Conservation (phyloP, 495 filamentous ascomycete species). For the Lasiosphaeria hispida region DNA sequence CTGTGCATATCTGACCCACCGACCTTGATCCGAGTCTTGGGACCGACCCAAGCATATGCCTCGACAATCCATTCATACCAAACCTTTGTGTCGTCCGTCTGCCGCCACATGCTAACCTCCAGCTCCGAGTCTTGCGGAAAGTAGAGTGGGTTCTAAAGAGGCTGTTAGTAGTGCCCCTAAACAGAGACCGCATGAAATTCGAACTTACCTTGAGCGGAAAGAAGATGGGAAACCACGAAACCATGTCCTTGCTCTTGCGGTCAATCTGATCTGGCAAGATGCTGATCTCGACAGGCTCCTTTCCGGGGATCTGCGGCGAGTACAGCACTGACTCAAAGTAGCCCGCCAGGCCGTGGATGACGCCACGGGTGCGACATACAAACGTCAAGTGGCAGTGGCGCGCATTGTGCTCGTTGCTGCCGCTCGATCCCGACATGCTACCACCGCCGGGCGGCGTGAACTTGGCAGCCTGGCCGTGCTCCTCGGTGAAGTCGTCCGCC, state of each 20-base stretch:
- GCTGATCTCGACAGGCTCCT: constrained; percentile 72
- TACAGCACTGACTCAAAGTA: constrained; percentile 97
- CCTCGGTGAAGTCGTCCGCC: constrained; percentile 50
- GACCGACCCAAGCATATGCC: constrained; percentile 63
- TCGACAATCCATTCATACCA: constrained; percentile 99
- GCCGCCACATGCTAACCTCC: constrained; percentile 88
- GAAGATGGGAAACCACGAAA: constrained; percentile 98
- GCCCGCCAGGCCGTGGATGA: constrained; percentile 86
- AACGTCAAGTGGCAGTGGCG: constrained; percentile 73
- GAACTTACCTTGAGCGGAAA: constrained; percentile 86
- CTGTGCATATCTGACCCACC: constrained; percentile 82
- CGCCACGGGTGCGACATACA: constrained; percentile 67
- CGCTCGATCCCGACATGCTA: constrained; percentile 55
- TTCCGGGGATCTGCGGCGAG: constrained; percentile 25
- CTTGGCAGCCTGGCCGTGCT: constrained; percentile 48
- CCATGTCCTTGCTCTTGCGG: constrained; percentile 88
- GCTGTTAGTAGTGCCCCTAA: constrained; percentile 14
- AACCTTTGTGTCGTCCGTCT: constrained; percentile 91
- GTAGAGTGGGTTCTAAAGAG: constrained; percentile 73
- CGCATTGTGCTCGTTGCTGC: constrained; percentile 84
- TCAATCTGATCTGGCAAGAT: constrained; percentile 92
- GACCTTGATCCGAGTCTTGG: constrained; percentile 65
- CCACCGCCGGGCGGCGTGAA: constrained; percentile 52
- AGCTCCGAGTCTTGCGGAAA: constrained; percentile 81
- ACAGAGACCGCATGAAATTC: not conserved